A percentile compares a stretch with the other conserved stretches of the same genome.
Conservation (phyloP, 805 yeast species). For the Candida coquimbonensis region DNA sequence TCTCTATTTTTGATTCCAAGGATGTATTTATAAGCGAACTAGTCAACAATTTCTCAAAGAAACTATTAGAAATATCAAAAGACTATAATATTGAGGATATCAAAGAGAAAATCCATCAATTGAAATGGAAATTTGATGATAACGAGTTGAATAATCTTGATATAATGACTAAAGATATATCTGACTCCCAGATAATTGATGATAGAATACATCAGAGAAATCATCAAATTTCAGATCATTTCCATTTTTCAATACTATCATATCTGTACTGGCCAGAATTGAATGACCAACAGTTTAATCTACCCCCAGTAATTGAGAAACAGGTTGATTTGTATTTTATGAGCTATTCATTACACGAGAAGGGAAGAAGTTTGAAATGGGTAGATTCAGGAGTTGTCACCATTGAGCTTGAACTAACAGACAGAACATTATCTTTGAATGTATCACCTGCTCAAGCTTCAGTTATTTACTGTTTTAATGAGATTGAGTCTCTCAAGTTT, state of each 20-base stretch:
- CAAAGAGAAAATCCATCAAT: slow-evolving; percentile 37
- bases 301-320: slow-evolving; percentile 38
- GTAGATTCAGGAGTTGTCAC: slow-evolving; percentile 55
- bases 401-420: slow-evolving; percentile 50
- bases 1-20: slow-evolving; percentile 67
- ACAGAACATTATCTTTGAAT: slow-evolving; percentile 30
- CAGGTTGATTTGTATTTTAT: slow-evolving; percentile 38
- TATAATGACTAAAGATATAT: slow-evolving; percentile 76
- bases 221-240: slow-evolving; percentile 16
- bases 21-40: slow-evolving; percentile 61
- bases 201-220: slow-evolving; percentile 25
- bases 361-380: slow-evolving; percentile 53
- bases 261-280: slow-evolving; percentile 71
- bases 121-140: slow-evolving; percentile 61
- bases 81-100: slow-evolving; percentile 35
- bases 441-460: slow-evolving; percentile 70
- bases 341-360: slow-evolving; percentile 37
- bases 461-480: slow-evolving; percentile 43
- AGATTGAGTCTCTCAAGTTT: slow-evolving; percentile 25
- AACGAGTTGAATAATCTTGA: slow-evolving; percentile 62
- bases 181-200: slow-evolving; percentile 46
- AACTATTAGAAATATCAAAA: slow-evolving; percentile 32
- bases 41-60: slow-evolving; percentile 49
- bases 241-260: slow-evolving; percentile 62
- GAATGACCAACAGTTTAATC: slow-evolving; percentile 25